Evolutionary conservation across 352 stramenopile species (phyloP).

Genomic region (Albugo laibachii): DNA sequence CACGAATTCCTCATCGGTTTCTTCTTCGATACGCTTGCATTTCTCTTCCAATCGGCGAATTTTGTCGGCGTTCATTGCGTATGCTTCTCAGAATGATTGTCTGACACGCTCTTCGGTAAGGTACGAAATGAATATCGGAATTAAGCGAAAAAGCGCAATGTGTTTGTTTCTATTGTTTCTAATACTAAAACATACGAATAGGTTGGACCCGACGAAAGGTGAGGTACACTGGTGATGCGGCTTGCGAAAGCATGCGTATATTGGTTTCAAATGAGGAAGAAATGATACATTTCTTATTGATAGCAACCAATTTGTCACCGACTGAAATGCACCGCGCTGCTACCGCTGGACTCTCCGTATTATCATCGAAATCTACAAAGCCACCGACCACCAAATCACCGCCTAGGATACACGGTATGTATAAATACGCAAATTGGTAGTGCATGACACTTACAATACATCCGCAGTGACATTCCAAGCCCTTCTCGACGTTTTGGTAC

Average conservation of each 20-base stretch:
- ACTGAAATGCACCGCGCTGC: constrained; percentile 57
- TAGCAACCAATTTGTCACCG: constrained; percentile 56
- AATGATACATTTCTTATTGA: constrained; percentile 78
- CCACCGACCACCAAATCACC: constrained; percentile 55
- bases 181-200: constrained; percentile 35
- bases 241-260: constrained; percentile 60
- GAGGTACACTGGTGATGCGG: constrained; percentile 65
- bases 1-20: no score
- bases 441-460: constrained; percentile 33
- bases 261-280: constrained; percentile 74
- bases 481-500: constrained; percentile 59
- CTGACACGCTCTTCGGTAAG: no score
- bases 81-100: no score
- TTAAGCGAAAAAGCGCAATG: no score
- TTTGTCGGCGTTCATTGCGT: no score
- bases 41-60: no score
- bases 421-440: no score
- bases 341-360: constrained; percentile 56
- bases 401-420: constrained; percentile 12
- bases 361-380: constrained; percentile 70
- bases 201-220: constrained; percentile 48
- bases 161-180: neutral
- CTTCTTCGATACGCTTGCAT: no score
- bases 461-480: constrained; percentile 71
- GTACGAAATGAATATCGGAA: no score